A percentile compares a stretch with the other conserved stretches of the same genome.
phyloP scores from a whole-genome alignment of 306 rosid genomes.

The Arachis stenosperma region DNA sequence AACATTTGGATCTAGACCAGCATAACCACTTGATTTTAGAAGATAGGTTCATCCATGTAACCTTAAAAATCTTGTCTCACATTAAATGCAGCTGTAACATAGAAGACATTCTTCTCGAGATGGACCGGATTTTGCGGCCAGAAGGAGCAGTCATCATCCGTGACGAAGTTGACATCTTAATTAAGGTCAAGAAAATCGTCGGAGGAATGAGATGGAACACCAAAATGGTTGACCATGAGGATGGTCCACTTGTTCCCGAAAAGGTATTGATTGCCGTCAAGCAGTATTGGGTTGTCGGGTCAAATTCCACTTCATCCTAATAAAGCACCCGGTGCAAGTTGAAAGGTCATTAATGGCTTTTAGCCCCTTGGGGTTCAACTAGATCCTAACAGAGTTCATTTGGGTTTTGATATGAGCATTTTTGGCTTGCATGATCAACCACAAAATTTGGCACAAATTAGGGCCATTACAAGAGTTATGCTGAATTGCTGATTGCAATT shows the following conservation, averaged over 20 bases:
- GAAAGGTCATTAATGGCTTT: slow-evolving; percentile 28
- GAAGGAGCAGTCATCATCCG: slow-evolving; percentile 95
- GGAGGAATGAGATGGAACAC: slow-evolving; percentile 95
- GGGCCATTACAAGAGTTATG: slow-evolving; percentile 31
- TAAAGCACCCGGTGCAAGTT: slow-evolving; percentile 34
- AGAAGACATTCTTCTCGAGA: slow-evolving; percentile 93
- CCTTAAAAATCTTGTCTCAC: slow-evolving; percentile 26
- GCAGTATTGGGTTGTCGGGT: slow-evolving; percentile 85
- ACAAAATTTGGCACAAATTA: slow-evolving; percentile 23
- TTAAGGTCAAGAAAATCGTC: slow-evolving; percentile 73
- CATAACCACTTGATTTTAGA: slow-evolving; percentile 20
- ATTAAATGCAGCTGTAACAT: slow-evolving; percentile 64
- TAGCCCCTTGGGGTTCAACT: slow-evolving; percentile 31
- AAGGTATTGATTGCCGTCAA: slow-evolving; percentile 89
- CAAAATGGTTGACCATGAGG: slow-evolving; percentile 94
- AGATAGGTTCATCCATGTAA: slow-evolving; percentile 23
- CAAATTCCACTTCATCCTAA: slow-evolving; percentile 67
- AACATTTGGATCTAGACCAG: background rate
- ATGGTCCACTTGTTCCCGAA: slow-evolving; percentile 92
- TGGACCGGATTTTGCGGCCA: slow-evolving; percentile 92
- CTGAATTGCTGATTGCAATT: slow-evolving; percentile 19
- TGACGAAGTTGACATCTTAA: slow-evolving; percentile 72
- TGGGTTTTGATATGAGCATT: slow-evolving; percentile 44
- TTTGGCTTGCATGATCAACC: slow-evolving; percentile 39
- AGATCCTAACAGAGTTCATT: slow-evolving; percentile 36